A percentile compares a stretch with the other conserved stretches of the same genome.
These are phyloP conservation scores for Porcisia deanei DNA, from an alignment of 208 protist genomes.

Conservation along the genomic window DNA sequence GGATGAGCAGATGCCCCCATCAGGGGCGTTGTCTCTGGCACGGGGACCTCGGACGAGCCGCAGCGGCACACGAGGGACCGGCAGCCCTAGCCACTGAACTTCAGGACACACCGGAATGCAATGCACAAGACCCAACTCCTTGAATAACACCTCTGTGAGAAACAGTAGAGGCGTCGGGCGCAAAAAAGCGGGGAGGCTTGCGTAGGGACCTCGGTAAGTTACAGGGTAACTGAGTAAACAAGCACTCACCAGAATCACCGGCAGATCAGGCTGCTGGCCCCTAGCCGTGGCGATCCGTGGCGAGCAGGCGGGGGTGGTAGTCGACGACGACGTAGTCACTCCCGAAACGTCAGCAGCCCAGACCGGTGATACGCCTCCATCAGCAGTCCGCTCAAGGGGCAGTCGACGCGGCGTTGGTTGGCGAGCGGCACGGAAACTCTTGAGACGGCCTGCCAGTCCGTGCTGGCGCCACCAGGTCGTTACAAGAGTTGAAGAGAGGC, in stretches of 20 bases:
- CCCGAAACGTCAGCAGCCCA: not conserved
- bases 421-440: conserved; percentile 18
- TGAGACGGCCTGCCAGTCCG: conserved; percentile 9
- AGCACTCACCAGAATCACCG: conserved; percentile 63
- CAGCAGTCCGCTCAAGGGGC: not conserved
- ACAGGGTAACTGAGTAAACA: conserved; percentile 69
- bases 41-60: conserved; percentile 25
- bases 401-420: conserved; percentile 15
- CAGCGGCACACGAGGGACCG: conserved; percentile 57
- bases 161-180: conserved; percentile 38
- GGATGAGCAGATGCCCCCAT: not conserved
- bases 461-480: conserved; percentile 26
- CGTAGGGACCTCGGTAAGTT: conserved; percentile 41
- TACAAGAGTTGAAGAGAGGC: not conserved
- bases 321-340: not conserved
- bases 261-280: conserved; percentile 12
- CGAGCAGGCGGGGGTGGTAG: not conserved
- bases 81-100: conserved; percentile 67
- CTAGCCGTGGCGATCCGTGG: not conserved
- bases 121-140: conserved; percentile 27
- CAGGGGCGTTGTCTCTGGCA: not conserved
- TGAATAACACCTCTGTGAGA: conserved; percentile 45
- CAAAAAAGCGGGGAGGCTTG: conserved; percentile 1
- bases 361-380: not conserved
- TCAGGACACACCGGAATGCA: conserved; percentile 79